Evolutionary conservation across 2,329 filamentous ascomycete species (phyloP), one percentile per base, ranked within the genome.

Genomic region (Aureobasidium sp.): DNA sequence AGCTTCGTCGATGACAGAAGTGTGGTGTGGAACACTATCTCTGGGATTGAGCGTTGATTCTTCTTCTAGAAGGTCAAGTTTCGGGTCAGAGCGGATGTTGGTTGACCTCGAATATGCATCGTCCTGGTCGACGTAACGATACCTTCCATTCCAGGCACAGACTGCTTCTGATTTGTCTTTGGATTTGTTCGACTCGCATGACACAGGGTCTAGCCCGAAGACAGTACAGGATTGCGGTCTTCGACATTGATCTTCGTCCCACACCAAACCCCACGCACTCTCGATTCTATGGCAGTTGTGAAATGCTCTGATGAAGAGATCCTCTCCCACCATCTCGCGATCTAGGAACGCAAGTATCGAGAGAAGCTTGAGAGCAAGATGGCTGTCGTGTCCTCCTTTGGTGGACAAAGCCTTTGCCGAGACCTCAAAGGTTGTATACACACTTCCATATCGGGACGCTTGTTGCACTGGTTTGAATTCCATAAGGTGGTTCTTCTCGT

Each of bases 351-450:
- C 51, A 10, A 53, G 36, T 36, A 53, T 15, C 3, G n/a, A 5
- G 1, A 53, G 51, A 1, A 53, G 24, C 2, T 29, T 3, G 3
- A 53, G 24, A 5, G 36, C 51, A 1, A 53, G 24, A n/a, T 29
- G 24, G 17, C 36, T 29, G 15, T 55, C 34, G 5, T 39, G 27
- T 7, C 34, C 59, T 37, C 61, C 5, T 39, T 68, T 68, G 1
- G 64, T 32, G 26, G 68, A 43, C 12, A 75, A 63, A 17, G 66
- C 60, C 1, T 67, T 61, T 8, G 69, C 68, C 7, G 73, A 75
- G 8, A 69, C 71, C 63, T 76, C 71, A 56, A 76, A 76, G 0
- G 71, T 75, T 2, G 71, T 67, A 50, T 74, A 76, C 5, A 77
- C 70, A 65, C 74, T 64, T 5, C 66, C 27, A 66, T 77, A 74